Base-by-base conservation (phyloP, 176 grass and related monocot species). In the Bolboschoenus planiculmis region DNA sequence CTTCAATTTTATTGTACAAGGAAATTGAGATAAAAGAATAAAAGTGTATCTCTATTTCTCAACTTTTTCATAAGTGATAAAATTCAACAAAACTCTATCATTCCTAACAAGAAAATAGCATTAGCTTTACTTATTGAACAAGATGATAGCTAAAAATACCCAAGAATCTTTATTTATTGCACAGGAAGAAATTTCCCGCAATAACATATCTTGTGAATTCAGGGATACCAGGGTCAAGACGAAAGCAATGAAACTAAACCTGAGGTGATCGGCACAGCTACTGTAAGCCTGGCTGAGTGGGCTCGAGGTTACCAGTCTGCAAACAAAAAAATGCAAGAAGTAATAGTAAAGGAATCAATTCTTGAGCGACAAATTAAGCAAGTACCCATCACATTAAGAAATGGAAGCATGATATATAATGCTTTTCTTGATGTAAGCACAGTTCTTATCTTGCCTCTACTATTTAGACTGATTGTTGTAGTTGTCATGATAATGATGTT, bases 371-470 rank as follows among this genome's bases (percentile, higher is more conserved):
- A 87, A 87, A 78, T 46, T 63, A 84, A 78, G 40, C 60, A 75
- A 75, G 86, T 96, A 82, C 97, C 91, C 60, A 88, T 99, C 86
- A 83, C 86, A 83, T 79, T 93, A 46, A 87, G 40, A 63, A 96
- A 82, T 23, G 89, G 89, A 26, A 93, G 86, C 62, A 4, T 16
- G 93, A 65, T 87, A 93, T 91, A 85, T 39, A 80, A 99, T 78
- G 91, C 87, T 78, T 83, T 90, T 15, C 93, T 99, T 83, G 86
- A 93, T 89, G 97, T 99, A 91, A 99, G 94, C 78, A 58, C 73
- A 5, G 81, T 61, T 65, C 42, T 79, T 87, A 16, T 39, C n/a
- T 47, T 44, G 8, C 15, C 2, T 71, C 6, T 35, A 3, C 18
- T 46, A 26, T n/a, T 83, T 33, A 43, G n/a, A 1, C 86, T 30